These are phyloP conservation scores for Ceriops decandra DNA, from an alignment of 345 rosid species.

Conservation along the genomic window DNA sequence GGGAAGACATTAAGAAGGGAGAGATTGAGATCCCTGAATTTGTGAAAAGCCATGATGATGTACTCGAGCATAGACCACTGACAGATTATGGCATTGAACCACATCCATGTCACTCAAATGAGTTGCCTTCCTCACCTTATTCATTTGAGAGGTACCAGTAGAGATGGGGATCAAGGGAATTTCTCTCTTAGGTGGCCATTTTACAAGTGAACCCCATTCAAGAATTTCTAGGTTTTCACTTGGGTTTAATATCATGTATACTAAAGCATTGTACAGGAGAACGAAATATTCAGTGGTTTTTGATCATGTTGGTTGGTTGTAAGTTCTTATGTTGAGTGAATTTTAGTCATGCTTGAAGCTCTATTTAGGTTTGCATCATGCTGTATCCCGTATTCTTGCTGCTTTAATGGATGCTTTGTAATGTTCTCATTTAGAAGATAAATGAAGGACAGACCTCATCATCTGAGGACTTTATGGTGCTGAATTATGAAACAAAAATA, in stretches of 20 bases:
- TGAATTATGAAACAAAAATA: too few relatives aligned
- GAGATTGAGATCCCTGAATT: constrained; percentile 87
- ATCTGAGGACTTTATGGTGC: too few relatives aligned
- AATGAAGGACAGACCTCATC: too few relatives aligned
- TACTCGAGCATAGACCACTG: constrained; percentile 86
- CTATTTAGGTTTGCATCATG: too few relatives aligned
- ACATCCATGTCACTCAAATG: constrained; percentile 59
- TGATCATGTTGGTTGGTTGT: too few relatives aligned
- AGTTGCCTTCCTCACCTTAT: constrained; percentile 48
- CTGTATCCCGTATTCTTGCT: too few relatives aligned
- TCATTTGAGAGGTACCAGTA: constrained; percentile 61
- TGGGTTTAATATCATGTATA: neutral
- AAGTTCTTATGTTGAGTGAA: too few relatives aligned
- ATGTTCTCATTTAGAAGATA: too few relatives aligned
- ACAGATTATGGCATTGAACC: constrained; percentile 96
- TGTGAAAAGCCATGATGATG: constrained; percentile 63
- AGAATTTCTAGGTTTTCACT: neutral
- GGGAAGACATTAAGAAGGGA: constrained; percentile 78
- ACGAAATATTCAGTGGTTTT: too few relatives aligned
- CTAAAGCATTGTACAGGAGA: neutral
- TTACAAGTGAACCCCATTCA: neutral
- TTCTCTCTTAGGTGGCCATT: constrained; percentile 19
- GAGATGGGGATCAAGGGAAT: constrained; percentile 61
- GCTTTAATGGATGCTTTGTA: too few relatives aligned
- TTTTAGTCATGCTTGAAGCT: too few relatives aligned